Evolutionary conservation across 148 eudicot genomes (phyloP).

Genomic region (Arctostaphylos glauca): DNA sequence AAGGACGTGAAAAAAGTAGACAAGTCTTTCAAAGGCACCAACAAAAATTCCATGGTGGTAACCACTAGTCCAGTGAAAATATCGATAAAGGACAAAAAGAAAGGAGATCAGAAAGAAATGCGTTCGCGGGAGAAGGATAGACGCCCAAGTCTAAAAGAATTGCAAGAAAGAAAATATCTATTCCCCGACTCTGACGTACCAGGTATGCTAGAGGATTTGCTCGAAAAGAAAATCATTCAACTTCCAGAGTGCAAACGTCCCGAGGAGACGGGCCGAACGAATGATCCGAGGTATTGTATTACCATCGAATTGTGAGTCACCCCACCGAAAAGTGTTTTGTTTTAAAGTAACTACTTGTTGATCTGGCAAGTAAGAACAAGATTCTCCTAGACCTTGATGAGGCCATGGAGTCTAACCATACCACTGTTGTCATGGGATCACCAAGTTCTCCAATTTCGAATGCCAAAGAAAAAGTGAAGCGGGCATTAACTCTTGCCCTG

Average conservation of each 20-base stretch:
- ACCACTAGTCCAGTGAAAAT: background rate
- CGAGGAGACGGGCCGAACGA: background rate
- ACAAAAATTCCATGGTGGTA: background rate
- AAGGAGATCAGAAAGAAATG: background rate
- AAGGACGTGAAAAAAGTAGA: background rate
- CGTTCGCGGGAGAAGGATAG: background rate
- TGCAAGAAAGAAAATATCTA: slow-evolving; percentile 6
- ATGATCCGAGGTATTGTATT: too few relatives aligned
- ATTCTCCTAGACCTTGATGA: background rate
- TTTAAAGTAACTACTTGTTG: background rate
- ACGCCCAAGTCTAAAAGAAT: background rate
- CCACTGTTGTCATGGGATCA: background rate
- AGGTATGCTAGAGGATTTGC: background rate
- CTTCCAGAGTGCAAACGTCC: background rate
- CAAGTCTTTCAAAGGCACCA: background rate
- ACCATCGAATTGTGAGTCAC: background rate
- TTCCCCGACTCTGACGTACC: background rate
- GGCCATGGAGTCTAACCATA: background rate
- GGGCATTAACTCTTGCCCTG: background rate
- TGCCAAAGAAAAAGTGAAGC: too few relatives aligned
- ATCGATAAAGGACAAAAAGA: background rate
- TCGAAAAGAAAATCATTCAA: background rate
- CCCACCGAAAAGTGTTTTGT: too few relatives aligned
- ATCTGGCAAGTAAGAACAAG: background rate
- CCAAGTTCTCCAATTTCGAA: too few relatives aligned